phyloP scores from a whole-genome alignment of 352 stramenopile genomes.

The Phytopythium oedochilum region DNA sequence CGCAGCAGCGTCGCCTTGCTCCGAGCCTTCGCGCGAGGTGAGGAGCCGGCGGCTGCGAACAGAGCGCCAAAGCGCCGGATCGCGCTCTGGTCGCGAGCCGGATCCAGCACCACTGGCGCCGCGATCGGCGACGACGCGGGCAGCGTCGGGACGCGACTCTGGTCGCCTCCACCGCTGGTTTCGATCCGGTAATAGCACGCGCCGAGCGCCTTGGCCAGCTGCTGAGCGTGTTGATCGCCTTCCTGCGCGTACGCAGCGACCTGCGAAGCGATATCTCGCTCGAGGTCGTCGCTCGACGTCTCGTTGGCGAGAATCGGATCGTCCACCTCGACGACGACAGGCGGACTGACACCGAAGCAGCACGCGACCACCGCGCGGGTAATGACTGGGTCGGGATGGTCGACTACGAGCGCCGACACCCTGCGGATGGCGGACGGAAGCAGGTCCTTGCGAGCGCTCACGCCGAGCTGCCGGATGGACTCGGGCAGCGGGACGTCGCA shows the following conservation, averaged over 20 bases:
- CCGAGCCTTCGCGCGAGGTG: conserved; percentile 2
- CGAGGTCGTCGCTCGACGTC: conserved; percentile 30
- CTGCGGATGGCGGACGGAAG: conserved; percentile 29
- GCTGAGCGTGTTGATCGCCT: conserved; percentile 23
- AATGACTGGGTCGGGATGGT: conserved; percentile 31
- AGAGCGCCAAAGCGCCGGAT: conserved; percentile 43
- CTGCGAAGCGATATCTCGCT: conserved; percentile 39
- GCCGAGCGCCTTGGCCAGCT: conserved; percentile 39
- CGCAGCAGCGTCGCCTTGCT: conserved; percentile 23
- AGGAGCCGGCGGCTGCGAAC: conserved; percentile 22
- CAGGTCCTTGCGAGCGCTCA: conserved; percentile 32
- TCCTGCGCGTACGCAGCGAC: conserved; percentile 27
- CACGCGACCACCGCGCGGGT: conserved; percentile 34
- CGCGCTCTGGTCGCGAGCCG: conserved; percentile 35
- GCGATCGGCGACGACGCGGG: conserved; percentile 36
- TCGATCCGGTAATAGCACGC: conserved; percentile 36
- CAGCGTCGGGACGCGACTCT: conserved; percentile 22
- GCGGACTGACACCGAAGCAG: conserved; percentile 37
- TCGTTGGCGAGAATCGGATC: conserved; percentile 38
- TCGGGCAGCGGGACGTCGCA: conserved; percentile 28
- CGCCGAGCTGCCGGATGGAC: conserved; percentile 35
- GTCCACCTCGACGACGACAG: conserved; percentile 39
- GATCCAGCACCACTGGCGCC: conserved; percentile 31
- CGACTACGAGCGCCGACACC: conserved; percentile 40
- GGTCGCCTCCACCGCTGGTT: not conserved